These are phyloP conservation scores for Coprinopsis strossmayeri DNA, from an alignment of 768 basidiomycete species.

Conservation along the genomic window DNA sequence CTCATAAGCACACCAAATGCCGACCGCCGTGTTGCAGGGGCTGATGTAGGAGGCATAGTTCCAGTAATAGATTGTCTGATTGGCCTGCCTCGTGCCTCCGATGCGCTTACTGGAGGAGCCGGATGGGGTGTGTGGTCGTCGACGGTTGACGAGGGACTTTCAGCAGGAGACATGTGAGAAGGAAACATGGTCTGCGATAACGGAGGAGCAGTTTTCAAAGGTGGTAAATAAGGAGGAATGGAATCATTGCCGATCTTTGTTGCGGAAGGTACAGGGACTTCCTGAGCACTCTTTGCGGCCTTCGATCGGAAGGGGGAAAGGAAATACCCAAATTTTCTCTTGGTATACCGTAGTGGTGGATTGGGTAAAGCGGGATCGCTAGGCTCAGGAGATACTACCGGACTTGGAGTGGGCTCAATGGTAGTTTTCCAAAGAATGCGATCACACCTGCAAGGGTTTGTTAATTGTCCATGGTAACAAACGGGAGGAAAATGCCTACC, in stretches of 20 bases:
- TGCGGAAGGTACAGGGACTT: neutral
- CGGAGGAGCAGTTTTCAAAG: constrained; percentile 7
- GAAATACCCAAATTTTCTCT: constrained; percentile 1
- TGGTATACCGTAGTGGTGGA: constrained; percentile 25
- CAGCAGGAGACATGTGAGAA: neutral
- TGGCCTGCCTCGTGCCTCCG: neutral
- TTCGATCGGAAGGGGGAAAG: constrained; percentile 1
- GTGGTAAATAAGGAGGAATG: constrained; percentile 1
- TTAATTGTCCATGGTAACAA: neutral
- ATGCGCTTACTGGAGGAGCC: neutral
- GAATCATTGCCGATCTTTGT: neutral
- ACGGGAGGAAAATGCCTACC: constrained; percentile 36
- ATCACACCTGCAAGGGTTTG: constrained; percentile 57
- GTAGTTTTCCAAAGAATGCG: constrained; percentile 81
- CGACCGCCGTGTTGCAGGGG: constrained; percentile 11
- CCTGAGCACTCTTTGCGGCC: neutral
- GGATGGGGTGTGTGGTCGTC: neutral
- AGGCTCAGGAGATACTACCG: constrained; percentile 15
- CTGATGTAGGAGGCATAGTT: constrained; percentile 11
- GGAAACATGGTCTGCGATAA: constrained; percentile 7
- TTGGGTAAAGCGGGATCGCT: constrained; percentile 27
- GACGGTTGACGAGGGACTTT: neutral
- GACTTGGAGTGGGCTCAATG: constrained; percentile 34
- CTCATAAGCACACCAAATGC: constrained; percentile 13
- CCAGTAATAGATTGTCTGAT: neutral